A percentile compares a stretch with the other conserved stretches of the same genome.
Conservation (phyloP, 2,329 filamentous ascomycete species). For the Nothophaeocryptopus gaeumannii region DNA sequence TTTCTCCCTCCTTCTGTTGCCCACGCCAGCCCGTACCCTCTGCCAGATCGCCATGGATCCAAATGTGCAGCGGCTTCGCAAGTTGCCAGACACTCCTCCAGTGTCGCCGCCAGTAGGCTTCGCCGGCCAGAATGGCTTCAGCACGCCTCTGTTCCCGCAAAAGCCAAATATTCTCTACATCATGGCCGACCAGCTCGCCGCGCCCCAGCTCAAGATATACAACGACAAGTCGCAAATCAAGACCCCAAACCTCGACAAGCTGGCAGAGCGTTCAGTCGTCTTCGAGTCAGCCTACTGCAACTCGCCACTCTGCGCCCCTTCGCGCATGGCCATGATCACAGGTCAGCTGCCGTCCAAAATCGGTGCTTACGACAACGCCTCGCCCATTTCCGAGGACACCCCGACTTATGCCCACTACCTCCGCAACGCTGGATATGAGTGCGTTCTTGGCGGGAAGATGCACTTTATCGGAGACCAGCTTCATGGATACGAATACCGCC, state of each 20-base stretch:
- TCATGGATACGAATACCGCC: slow-evolving; percentile 85
- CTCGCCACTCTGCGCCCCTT: slow-evolving; percentile 86
- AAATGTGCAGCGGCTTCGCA: slow-evolving; percentile 30
- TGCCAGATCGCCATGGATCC: slow-evolving; percentile 17
- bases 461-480: slow-evolving; percentile 94
- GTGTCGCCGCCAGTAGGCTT: slow-evolving; percentile 38
- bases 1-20: neutral
- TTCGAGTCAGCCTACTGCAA: slow-evolving; percentile 95
- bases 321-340: slow-evolving; percentile 90
- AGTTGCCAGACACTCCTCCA: slow-evolving; percentile 35
- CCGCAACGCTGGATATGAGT: slow-evolving; percentile 80
- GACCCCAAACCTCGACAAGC: slow-evolving; percentile 81
- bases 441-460: slow-evolving; percentile 91
- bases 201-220: slow-evolving; percentile 87
- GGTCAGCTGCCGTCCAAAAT: slow-evolving; percentile 90
- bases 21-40: neutral
- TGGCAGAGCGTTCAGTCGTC: slow-evolving; percentile 78
- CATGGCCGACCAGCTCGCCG: slow-evolving; percentile 94
- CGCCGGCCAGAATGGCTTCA: slow-evolving; percentile 39
- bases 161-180: slow-evolving; percentile 84
- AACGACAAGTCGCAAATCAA: slow-evolving; percentile 85
- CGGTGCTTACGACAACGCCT: slow-evolving; percentile 86
- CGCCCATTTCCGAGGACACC: slow-evolving; percentile 76
- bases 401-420: slow-evolving; percentile 93
- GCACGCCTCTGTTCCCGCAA: slow-evolving; percentile 37